Evolutionary conservation across 2,329 filamentous ascomycete species (phyloP), one percentile per base, ranked within the genome.

Genomic region (Penicillium aurantiogriseum): DNA sequence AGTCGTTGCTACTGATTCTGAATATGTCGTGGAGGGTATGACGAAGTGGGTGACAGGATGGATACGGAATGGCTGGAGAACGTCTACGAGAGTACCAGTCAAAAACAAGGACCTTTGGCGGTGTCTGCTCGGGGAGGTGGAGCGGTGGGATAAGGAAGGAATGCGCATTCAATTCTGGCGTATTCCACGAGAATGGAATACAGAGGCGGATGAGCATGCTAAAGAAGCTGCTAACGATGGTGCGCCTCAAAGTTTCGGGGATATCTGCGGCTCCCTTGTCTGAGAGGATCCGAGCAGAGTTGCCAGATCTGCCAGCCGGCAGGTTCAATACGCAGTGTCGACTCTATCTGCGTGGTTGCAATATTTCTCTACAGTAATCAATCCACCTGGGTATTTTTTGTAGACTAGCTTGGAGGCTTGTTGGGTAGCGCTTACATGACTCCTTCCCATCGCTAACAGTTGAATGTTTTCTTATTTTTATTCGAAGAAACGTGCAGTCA

Each of bases 1-100:
- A 2, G 78, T 84, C 38, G 76, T 86, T 56, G 83, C 82, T 2
- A 83, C 81, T 0, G 81, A 85, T 63, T 83, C 81, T 0, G 73
- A 76, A 29, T 84, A 84, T 62, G 78, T 82, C 6, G 75, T 77
- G 1, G 63, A 77, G 15, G 79, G 81, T 8, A 67, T 77, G 8
- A 83, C 80, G 0, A 54, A 67, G 0, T 85, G 83, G 83, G 48
- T 77, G 6, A 51, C 51, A 5, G 1, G 2, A 9, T 46, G 27
- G 43, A 3, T 31, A 3, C 10, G 17, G 6, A 79, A 77, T 15
- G 74, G 68, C 6, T 86, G 57, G 81, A 86, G 0, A 9, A 46
- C 11, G 4, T 5, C 0, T 0, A 1, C 1, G 11, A 6, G 43
- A 21, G 2, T 3, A 1, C 11, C 43, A 1, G 43, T 46, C 43